Percentiles rank a stretch among this genome's conserved stretches.
These are phyloP conservation scores for Mycena albidolilacea DNA, from an alignment of 768 basidiomycete genomes.

Conservation along the genomic window DNA sequence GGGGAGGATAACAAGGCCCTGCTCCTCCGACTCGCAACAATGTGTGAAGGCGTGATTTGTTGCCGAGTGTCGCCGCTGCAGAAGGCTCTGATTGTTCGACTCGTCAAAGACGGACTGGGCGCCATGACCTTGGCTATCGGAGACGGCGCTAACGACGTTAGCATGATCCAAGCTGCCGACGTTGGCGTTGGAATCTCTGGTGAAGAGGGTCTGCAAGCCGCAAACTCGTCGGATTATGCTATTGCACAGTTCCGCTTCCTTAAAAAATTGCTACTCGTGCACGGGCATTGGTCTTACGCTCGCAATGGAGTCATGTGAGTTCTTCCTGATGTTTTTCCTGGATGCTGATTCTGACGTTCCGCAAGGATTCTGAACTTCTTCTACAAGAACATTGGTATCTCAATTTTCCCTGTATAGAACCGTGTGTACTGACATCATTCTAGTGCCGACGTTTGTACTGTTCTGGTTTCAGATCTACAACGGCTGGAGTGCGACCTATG, in stretches of 20 bases:
- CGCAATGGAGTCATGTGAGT: conserved; percentile 92
- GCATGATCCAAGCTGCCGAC: conserved; percentile 99
- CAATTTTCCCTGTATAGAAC: neutral
- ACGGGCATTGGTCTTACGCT: conserved; percentile 98
- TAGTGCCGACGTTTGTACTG: conserved; percentile 90
- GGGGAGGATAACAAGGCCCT: conserved; percentile 82
- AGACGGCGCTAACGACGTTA: conserved; percentile 99
- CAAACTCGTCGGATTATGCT: conserved; percentile 99
- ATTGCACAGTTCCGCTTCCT: conserved; percentile 96
- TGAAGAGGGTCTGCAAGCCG: conserved; percentile 97
- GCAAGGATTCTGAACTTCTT: conserved; percentile 96
- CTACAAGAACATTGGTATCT: conserved; percentile 92
- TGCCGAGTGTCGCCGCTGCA: conserved; percentile 98
- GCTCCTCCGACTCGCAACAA: conserved; percentile 85
- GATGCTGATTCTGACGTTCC: conserved; percentile 13
- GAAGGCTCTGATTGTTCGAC: conserved; percentile 92
- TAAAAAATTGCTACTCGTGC: conserved; percentile 92
- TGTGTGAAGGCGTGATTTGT: conserved; percentile 96
- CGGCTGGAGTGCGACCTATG: conserved; percentile 94
- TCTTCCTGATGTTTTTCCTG: too few relatives aligned
- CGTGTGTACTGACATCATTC: neutral
- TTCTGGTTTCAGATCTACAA: conserved; percentile 98
- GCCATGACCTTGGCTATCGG: conserved; percentile 98
- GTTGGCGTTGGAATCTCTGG: conserved; percentile 98
- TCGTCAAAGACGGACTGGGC: conserved; percentile 93